Conservation (phyloP, 306 rosid genomes). For the Pyrus betulifolia region DNA sequence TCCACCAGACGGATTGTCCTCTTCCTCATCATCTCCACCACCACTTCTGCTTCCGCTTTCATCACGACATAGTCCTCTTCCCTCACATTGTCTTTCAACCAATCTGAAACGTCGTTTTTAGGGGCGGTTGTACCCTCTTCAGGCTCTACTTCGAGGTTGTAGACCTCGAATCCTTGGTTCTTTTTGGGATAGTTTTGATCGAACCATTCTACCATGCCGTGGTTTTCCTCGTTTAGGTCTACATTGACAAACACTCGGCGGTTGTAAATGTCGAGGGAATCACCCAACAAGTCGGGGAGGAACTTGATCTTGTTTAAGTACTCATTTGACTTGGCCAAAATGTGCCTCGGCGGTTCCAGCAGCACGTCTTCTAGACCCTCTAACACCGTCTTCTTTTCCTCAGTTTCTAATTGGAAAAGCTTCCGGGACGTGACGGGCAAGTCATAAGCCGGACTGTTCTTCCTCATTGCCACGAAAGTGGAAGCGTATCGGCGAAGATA, state of each 20-base stretch:
- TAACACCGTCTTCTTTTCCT: constrained; percentile 16
- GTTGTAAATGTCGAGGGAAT: constrained; percentile 34
- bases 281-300: constrained; percentile 48
- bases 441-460: constrained; percentile 10
- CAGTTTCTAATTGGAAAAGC: constrained; percentile 25
- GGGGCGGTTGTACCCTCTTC: constrained; percentile 1
- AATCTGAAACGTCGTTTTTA: constrained; percentile 23
- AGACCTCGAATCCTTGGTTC: constrained; percentile 40
- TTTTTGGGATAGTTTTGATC: constrained; percentile 42
- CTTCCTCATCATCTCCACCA: constrained; percentile 44
- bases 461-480: constrained; percentile 47
- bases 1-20: constrained; percentile 45
- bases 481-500: constrained; percentile 30
- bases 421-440: constrained; percentile 10
- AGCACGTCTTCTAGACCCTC: constrained; percentile 43
- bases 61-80: constrained; percentile 60
- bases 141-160: constrained; percentile 14
- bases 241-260: constrained; percentile 36
- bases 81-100: constrained; percentile 41
- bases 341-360: constrained; percentile 43
- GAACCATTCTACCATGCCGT: constrained; percentile 36
- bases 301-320: constrained; percentile 46
- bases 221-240: constrained; percentile 36
- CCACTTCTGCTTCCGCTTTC: constrained; percentile 58
- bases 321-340: constrained; percentile 11